Base-by-base conservation (phyloP, 148 eudicot species). In the Vaccinium myrtillus region DNA sequence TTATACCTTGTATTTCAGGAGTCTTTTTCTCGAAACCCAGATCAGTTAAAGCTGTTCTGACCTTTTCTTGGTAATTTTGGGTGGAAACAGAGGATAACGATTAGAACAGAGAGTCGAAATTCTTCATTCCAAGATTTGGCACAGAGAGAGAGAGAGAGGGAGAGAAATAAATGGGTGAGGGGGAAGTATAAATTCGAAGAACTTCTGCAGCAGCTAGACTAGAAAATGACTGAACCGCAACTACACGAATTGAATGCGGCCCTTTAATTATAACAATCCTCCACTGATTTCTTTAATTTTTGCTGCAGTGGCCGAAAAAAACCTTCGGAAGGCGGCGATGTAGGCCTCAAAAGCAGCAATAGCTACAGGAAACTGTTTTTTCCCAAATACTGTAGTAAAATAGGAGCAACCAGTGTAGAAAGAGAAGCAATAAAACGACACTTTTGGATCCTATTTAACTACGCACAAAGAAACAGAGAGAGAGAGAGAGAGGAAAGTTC, bases 1-100 rank as follows among this genome's bases (percentile, higher is more conserved):
- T 25, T 67, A 67, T 67, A 73, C 81, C 82, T 86, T 89, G 81
- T 81, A 54, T 78, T 82, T 75, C 86, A 89, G 83, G 5, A 79
- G 46, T 18, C 75, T 21, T 55, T 27, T 48, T 12, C 8, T 23
- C 6, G 56, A 51, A 21, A 43, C 73, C 73, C 73, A 27, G 73
- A 67, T 25, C 73, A 10, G 36, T 67, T 67, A 53, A 53, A 53
- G 55, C 55, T 2, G 55, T 53, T 53, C 14, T 10, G 55, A 53
- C 55, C 55, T 53, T 53, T 53, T 53, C 55, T 53, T 53, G 11
- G 55, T 53, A 53, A 9, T 53, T 21, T 30, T 43, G 6, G 46
- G 5, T 23, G 80, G 55, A 48, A 46, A 25, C 54, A n/a, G 36
- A 18, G 55, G 80, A 2, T 25, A 14, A 25, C 36, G 53, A 27